A percentile compares a stretch with the other conserved stretches of the same genome.
phyloP scores from a whole-genome alignment of 1,284 basidiomycete species.

The Papiliotrema fonsecae region DNA sequence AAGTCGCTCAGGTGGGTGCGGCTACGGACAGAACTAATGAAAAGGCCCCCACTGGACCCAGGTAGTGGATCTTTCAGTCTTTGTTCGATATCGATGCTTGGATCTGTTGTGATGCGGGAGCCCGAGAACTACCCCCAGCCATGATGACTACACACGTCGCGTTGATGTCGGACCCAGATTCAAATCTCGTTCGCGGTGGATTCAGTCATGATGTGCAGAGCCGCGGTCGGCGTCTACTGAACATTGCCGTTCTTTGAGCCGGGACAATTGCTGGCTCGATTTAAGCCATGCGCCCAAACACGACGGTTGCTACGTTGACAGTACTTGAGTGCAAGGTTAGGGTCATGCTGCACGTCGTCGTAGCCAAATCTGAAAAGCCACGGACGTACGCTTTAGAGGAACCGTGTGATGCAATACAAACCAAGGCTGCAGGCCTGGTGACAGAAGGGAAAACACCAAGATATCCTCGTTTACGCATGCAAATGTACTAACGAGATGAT shows the following conservation, averaged over 20 bases:
- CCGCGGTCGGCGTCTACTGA: conserved; percentile 22
- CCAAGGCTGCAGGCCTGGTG: no score
- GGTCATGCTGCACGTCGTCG: background rate
- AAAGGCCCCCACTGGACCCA: no score
- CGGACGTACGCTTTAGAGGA: no score
- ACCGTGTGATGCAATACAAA: no score
- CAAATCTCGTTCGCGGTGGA: conserved; percentile 11
- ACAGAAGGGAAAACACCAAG: no score
- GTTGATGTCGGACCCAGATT: conserved; percentile 26
- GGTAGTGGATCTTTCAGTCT: background rate
- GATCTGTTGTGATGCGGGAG: conserved; percentile 13
- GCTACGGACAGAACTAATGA: no score
- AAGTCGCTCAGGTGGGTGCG: background rate
- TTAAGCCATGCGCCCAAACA: background rate
- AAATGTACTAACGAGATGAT: no score
- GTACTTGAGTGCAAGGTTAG: conserved; percentile 1
- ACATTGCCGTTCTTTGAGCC: conserved; percentile 22
- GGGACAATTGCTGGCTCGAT: conserved; percentile 19
- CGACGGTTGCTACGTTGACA: background rate
- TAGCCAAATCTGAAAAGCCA: no score
- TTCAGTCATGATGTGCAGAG: conserved; percentile 2
- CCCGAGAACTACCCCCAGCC: conserved; percentile 24
- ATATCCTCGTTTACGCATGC: no score
- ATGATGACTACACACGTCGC: conserved; percentile 29
- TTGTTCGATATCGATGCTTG: background rate